phyloP scores from a whole-genome alignment of 2,329 filamentous ascomycete species.

The Monosporascus sp. region DNA sequence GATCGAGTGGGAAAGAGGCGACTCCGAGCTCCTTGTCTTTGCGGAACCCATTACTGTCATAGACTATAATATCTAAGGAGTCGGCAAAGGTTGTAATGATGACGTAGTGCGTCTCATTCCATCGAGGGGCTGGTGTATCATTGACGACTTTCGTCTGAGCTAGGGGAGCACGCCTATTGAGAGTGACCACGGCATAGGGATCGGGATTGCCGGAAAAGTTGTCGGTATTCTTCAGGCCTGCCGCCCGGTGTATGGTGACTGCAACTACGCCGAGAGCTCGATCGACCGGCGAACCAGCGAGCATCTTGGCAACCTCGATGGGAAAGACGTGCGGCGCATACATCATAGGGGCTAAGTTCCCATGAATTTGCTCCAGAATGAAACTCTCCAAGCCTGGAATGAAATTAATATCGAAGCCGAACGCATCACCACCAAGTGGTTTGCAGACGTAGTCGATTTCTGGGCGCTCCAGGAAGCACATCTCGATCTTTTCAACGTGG shows the following conservation, averaged over 20 bases:
- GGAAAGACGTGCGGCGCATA: conserved; percentile 97
- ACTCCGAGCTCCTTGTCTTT: conserved; percentile 94
- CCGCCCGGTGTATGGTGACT: conserved; percentile 83
- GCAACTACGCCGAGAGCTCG: conserved; percentile 93
- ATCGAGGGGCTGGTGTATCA: conserved; percentile 80
- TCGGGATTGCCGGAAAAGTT: conserved; percentile 89
- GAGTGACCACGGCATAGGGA: conserved; percentile 78
- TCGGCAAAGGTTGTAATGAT: conserved; percentile 91
- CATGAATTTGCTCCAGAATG: conserved; percentile 94
- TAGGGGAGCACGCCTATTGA: conserved; percentile 77
- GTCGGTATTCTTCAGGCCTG: conserved; percentile 91
- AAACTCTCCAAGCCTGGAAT: conserved; percentile 91
- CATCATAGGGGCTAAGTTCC: conserved; percentile 93
- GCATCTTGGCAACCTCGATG: conserved; percentile 97
- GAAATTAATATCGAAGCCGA: conserved; percentile 99
- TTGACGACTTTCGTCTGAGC: conserved; percentile 84
- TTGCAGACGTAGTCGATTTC: conserved; percentile 97
- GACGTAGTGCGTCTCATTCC: conserved; percentile 96
- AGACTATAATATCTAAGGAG: conserved; percentile 75
- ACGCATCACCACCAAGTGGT: conserved; percentile 86
- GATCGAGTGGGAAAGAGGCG: conserved; percentile 79
- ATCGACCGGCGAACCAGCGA: conserved; percentile 88
- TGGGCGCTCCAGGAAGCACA: conserved; percentile 87
- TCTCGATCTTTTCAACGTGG: conserved; percentile 88
- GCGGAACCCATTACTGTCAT: conserved; percentile 90